Percentiles rank a stretch among this genome's conserved stretches.
phyloP scores from a whole-genome alignment of 1,284 basidiomycete genomes.

The Malassezia dermatis region DNA sequence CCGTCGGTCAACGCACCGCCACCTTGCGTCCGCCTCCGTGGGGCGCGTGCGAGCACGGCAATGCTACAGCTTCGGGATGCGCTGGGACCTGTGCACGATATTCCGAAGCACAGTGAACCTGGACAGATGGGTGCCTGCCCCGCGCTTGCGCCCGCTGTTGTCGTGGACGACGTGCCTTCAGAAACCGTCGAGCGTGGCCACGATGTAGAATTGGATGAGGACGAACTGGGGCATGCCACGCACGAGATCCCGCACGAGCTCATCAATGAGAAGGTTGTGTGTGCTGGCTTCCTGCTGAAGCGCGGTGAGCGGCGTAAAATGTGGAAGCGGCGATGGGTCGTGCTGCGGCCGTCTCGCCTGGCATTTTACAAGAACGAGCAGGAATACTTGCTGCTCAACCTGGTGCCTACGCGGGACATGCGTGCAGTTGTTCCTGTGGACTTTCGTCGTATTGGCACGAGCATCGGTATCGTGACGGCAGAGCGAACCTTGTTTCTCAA shows the following conservation, averaged over 20 bases:
- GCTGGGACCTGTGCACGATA: background rate
- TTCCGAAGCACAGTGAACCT: background rate
- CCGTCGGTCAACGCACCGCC: background rate
- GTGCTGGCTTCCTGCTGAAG: constrained; percentile 84
- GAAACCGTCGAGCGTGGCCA: background rate
- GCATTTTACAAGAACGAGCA: constrained; percentile 90
- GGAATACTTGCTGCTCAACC: constrained; percentile 62
- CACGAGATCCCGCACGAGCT: constrained; percentile 39
- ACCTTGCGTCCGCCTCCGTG: background rate
- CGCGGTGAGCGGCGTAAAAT: constrained; percentile 94
- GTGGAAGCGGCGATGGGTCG: constrained; percentile 99
- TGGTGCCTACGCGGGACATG: constrained; percentile 77
- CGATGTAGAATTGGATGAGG: constrained; percentile 55
- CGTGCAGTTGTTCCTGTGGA: constrained; percentile 79
- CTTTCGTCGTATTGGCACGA: constrained; percentile 78
- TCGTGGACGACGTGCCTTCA: background rate
- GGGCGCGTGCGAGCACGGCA: background rate
- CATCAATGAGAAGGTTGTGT: constrained; percentile 64
- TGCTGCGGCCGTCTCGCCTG: constrained; percentile 76
- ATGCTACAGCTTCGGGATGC: background rate
- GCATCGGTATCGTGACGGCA: constrained; percentile 84
- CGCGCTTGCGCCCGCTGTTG: background rate
- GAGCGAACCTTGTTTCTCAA: constrained; percentile 86
- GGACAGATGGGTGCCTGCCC: background rate
- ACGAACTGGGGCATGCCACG: constrained; percentile 62